phyloP scores from a whole-genome alignment of 2,329 filamentous ascomycete genomes.

The Trichoderma koningii region DNA sequence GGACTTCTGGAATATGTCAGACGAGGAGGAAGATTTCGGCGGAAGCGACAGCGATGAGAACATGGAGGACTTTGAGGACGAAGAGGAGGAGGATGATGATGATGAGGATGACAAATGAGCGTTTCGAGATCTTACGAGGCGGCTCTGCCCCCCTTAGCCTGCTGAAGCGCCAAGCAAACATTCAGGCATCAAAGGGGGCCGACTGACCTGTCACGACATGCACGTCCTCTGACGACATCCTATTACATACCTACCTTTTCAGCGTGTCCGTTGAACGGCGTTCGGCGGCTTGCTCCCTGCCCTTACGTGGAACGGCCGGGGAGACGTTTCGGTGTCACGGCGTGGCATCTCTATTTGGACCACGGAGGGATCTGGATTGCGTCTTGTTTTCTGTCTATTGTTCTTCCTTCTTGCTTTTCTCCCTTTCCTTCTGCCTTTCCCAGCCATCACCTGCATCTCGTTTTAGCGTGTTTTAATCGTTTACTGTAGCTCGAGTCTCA shows the following conservation, averaged over 20 bases:
- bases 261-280: conserved; percentile 25
- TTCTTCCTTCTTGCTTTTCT: not conserved
- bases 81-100: conserved; percentile 54
- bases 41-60: conserved; percentile 70
- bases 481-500: conserved; percentile 18
- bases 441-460: not conserved
- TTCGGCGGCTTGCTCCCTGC: conserved; percentile 20
- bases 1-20: conserved; percentile 79
- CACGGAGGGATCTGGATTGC: conserved; percentile 11
- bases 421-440: not conserved
- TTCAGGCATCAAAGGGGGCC: not conserved
- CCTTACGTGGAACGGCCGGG: conserved; percentile 15
- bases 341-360: conserved; percentile 24
- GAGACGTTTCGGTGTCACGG: conserved; percentile 19
- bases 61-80: conserved; percentile 57
- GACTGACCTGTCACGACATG: not conserved
- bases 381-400: not conserved
- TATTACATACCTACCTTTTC: not conserved
- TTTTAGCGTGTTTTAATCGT: conserved; percentile 19
- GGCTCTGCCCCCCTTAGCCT: not conserved
- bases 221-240: conserved; percentile 3
- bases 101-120: conserved; percentile 46
- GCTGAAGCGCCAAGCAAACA: not conserved
- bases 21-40: conserved; percentile 76
- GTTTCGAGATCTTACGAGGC: not conserved